These are phyloP conservation scores for Rubia yunnanensis DNA, from an alignment of 257 asterid genomes.

Conservation along the genomic window DNA sequence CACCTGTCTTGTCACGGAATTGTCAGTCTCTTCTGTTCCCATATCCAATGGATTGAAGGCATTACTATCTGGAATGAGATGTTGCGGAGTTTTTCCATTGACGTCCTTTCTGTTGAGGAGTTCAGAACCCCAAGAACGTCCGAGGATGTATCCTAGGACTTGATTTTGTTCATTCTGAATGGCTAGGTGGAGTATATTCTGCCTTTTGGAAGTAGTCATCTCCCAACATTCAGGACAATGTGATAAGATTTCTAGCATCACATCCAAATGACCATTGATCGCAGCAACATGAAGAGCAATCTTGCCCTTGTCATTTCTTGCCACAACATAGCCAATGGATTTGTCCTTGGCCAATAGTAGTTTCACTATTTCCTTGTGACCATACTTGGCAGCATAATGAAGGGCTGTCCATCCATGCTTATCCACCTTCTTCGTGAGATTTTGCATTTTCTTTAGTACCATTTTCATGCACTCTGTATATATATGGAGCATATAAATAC, in stretches of 20 bases:
- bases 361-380: background rate
- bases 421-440: background rate
- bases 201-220: background rate
- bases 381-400: slow-evolving; percentile 6
- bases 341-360: slow-evolving; percentile 1
- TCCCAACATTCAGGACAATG: slow-evolving; percentile 18
- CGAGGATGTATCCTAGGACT: background rate
- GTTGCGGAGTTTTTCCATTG: slow-evolving; percentile 10
- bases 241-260: background rate
- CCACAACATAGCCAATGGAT: background rate
- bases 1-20: background rate
- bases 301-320: slow-evolving; percentile 1
- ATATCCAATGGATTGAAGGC: slow-evolving; percentile 6
- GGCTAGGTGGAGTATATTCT: slow-evolving; percentile 15
- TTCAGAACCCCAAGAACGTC: background rate
- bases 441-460: background rate
- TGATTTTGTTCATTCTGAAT: background rate
- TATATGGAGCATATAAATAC: background rate
- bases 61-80: background rate
- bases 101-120: slow-evolving; percentile 7
- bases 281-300: slow-evolving; percentile 16
- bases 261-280: background rate
- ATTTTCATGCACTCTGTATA: background rate
- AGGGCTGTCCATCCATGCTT: slow-evolving; percentile 14
- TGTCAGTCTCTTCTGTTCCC: background rate